These are phyloP conservation scores for Cutaneotrichosporon spelunceum DNA, from an alignment of 1,284 basidiomycete species.

Conservation along the genomic window DNA sequence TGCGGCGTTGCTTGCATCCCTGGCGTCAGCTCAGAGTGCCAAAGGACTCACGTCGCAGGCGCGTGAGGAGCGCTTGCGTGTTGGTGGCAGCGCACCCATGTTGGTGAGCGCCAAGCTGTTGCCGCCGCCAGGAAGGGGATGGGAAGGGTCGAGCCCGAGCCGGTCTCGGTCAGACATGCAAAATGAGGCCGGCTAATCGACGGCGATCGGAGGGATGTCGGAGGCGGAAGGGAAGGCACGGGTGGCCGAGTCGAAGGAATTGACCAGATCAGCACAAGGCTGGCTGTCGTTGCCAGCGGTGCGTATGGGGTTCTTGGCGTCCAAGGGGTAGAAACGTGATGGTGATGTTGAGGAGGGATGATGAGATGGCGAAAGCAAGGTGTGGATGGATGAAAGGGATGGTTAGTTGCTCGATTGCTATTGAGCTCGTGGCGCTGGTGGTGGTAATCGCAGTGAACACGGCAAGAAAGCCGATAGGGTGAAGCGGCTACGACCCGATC, in stretches of 20 bases:
- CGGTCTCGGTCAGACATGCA: constrained; percentile 4
- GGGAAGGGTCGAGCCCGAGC: constrained; percentile 7
- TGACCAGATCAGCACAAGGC: neutral
- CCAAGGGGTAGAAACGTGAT: neutral
- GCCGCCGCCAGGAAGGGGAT: neutral
- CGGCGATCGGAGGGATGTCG: neutral
- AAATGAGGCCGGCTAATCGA: neutral
- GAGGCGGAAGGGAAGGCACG: neutral
- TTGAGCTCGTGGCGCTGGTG: no score
- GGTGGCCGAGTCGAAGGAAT: neutral
- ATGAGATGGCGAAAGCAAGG: no score
- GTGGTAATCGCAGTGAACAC: no score
- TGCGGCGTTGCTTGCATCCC: constrained; percentile 23
- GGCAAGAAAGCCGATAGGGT: no score
- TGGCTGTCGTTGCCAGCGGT: neutral
- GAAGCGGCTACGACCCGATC: no score
- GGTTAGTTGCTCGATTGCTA: no score
- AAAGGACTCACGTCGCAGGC: constrained; percentile 31
- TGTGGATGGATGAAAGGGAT: no score
- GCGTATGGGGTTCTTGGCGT: neutral
- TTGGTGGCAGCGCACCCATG: constrained; percentile 2
- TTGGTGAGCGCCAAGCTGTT: constrained; percentile 1
- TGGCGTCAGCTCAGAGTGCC: constrained; percentile 9
- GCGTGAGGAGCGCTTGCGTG: constrained; percentile 25
- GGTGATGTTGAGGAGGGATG: no score